Base-by-base conservation (phyloP, 768 basidiomycete species). In the Suillus variegatus region DNA sequence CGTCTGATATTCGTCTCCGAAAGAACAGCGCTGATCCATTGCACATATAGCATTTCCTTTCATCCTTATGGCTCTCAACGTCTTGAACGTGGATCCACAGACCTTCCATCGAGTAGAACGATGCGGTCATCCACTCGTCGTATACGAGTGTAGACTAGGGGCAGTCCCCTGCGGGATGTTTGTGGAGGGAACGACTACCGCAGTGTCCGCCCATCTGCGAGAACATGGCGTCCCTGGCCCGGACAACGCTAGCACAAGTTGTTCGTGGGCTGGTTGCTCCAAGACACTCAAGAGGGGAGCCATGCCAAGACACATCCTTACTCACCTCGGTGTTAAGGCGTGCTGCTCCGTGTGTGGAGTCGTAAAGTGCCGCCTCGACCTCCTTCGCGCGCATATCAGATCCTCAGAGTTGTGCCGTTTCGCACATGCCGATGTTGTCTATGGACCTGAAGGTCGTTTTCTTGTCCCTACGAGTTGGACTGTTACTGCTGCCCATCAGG, bases 131-230 rank as follows among this genome's bases (percentile, higher is more conserved):
- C 54, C 35, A 20, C 18, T 20, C 10, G 20, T 35, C 1, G 54
- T 55, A 20, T 55, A 55, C 12, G 20, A 36, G 10, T 55, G 54
- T 35, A 4, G 20, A 55, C 7, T 55, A 35, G 32, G 5, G 10
- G 54, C 32, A 14, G 13, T 18, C 13, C 28, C 16, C 20, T 55
- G 54, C 12, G 35, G 32, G 2, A 18, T 55, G 32, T 32, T 10
- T 47, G 40, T 66, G 14, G 65, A 66, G 9, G 65, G 65, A 3
- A 36, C 18, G 4, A 32, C 43, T 12, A 51, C 16, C 12, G 65
- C 57, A 25, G 36, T 66, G 14, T 47, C 36, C 20, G 46, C 47
- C 13, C 65, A 66, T n/a, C 47, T 66, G 25, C 65, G 65, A 47
- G 22, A 43, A 9, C 65, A 66, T 10, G 57, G 46, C 35, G 36